These are phyloP conservation scores for Fusarium clavum DNA, from an alignment of 2,329 filamentous ascomycete species.

Conservation along the genomic window DNA sequence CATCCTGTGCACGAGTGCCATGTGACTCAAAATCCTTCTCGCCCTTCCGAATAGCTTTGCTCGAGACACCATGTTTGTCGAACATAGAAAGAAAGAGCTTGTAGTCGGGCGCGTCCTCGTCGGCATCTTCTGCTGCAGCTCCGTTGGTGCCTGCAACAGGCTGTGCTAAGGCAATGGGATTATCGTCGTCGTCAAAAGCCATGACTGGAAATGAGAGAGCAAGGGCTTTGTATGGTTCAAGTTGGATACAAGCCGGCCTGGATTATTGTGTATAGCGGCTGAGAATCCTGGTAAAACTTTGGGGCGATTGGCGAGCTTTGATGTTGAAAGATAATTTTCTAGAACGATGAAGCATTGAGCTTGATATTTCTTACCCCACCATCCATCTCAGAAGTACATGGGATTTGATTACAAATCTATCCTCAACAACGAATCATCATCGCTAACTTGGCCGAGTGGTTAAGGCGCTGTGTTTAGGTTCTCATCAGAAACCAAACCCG, in stretches of 20 bases:
- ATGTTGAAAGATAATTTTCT: conserved; percentile 37
- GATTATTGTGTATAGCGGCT: not conserved
- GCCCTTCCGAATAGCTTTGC: conserved; percentile 84
- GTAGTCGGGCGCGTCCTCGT: conserved; percentile 89
- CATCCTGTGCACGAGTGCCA: conserved; percentile 83
- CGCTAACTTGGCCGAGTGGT: conserved; percentile 44
- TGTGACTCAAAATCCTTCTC: conserved; percentile 98
- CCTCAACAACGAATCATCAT: conserved; percentile 29
- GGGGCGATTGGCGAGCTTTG: conserved; percentile 5
- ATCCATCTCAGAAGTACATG: accelerated
- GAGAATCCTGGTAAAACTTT: not conserved
- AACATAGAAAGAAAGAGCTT: conserved; percentile 72
- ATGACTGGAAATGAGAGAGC: conserved; percentile 44
- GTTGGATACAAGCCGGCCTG: not conserved
- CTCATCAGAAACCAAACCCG: conserved; percentile 40
- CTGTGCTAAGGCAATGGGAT: conserved; percentile 45
- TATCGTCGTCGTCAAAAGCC: conserved; percentile 60
- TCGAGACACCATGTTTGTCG: conserved; percentile 62
- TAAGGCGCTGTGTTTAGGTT: conserved; percentile 45
- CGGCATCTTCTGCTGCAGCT: conserved; percentile 65
- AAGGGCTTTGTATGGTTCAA: not conserved
- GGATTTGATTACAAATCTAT: accelerated
- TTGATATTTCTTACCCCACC: conserved; percentile 13
- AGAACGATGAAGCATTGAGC: conserved; percentile 37
- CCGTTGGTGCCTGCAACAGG: conserved; percentile 44